Conservation (phyloP, 2,329 filamentous ascomycete genomes). For the Pestalotiopsis sp. region DNA sequence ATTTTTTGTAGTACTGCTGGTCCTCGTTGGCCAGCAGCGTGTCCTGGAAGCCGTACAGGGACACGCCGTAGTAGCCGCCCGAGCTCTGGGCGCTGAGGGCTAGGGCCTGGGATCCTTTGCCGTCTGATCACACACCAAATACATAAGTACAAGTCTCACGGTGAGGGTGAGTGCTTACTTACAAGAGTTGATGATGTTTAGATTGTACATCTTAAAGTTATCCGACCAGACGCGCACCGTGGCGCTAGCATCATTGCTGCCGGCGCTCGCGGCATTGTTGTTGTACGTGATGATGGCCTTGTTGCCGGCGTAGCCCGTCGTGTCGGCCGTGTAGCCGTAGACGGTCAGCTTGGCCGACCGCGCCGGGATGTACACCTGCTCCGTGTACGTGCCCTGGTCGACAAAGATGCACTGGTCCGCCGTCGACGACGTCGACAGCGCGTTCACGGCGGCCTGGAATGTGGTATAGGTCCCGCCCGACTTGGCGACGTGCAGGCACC, state of each 20-base stretch:
- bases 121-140: slow-evolving; percentile 31
- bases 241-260: slow-evolving; percentile 55
- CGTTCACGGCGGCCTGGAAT: slow-evolving; percentile 59
- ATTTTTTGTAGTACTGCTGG: slow-evolving; percentile 47
- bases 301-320: slow-evolving; percentile 54
- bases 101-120: slow-evolving; percentile 48
- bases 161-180: too few relatives aligned
- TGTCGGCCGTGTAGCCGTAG: slow-evolving; percentile 60
- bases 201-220: slow-evolving; percentile 63
- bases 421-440: slow-evolving; percentile 53
- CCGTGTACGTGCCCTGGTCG: slow-evolving; percentile 59
- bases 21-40: slow-evolving; percentile 49
- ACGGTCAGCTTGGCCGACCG: slow-evolving; percentile 52
- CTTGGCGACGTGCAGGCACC: slow-evolving; percentile 50
- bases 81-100: slow-evolving; percentile 45
- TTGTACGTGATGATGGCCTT: slow-evolving; percentile 53
- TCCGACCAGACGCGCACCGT: slow-evolving; percentile 45
- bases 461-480: slow-evolving; percentile 36
- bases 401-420: slow-evolving; percentile 63
- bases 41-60: slow-evolving; percentile 50
- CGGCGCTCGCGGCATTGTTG: slow-evolving; percentile 45
- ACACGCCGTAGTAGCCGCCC: slow-evolving; percentile 49
- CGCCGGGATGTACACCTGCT: slow-evolving; percentile 57
- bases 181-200: slow-evolving; percentile 51
- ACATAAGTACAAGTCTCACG: too few relatives aligned